These are phyloP conservation scores for Talaromyces borbonicus DNA, from an alignment of 495 filamentous ascomycete species.

Conservation along the genomic window DNA sequence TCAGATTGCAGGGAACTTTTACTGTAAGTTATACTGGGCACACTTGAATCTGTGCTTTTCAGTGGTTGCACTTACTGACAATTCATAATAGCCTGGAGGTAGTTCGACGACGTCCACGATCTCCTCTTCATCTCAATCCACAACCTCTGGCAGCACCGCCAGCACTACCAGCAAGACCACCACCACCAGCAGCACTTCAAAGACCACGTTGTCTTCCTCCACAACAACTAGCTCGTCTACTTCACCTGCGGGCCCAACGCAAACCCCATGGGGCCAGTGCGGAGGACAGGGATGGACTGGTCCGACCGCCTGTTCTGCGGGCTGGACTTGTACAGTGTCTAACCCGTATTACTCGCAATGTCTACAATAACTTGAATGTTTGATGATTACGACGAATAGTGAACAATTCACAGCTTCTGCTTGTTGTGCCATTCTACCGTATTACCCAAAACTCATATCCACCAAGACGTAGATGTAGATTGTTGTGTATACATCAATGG, in stretches of 20 bases:
- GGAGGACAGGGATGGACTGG: conserved; percentile 35
- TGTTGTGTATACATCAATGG: too few species aligned
- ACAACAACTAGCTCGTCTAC: conserved; percentile 15
- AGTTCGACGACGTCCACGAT: conserved; percentile 2
- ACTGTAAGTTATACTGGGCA: conserved; percentile 4
- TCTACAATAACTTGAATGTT: conserved; percentile 6
- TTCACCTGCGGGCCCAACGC: conserved; percentile 13
- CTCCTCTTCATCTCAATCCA: too few species aligned
- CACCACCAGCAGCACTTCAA: background rate
- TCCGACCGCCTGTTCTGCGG: conserved; percentile 23
- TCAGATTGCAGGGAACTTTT: conserved; percentile 14
- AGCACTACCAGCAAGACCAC: too few species aligned
- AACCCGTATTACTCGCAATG: conserved; percentile 36
- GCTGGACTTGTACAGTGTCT: conserved; percentile 26
- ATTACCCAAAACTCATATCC: too few species aligned
- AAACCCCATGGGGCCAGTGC: conserved; percentile 30
- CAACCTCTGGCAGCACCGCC: background rate
- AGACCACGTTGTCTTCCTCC: conserved; percentile 7
- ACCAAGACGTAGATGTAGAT: too few species aligned
- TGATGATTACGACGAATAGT: background rate
- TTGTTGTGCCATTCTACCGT: too few species aligned
- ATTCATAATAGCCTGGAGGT: background rate
- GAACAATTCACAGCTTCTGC: background rate
- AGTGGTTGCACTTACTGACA: too few species aligned
- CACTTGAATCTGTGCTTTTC: too few species aligned